Conservation (phyloP, 495 filamentous ascomycete species). For the Durotheca rogersii region DNA sequence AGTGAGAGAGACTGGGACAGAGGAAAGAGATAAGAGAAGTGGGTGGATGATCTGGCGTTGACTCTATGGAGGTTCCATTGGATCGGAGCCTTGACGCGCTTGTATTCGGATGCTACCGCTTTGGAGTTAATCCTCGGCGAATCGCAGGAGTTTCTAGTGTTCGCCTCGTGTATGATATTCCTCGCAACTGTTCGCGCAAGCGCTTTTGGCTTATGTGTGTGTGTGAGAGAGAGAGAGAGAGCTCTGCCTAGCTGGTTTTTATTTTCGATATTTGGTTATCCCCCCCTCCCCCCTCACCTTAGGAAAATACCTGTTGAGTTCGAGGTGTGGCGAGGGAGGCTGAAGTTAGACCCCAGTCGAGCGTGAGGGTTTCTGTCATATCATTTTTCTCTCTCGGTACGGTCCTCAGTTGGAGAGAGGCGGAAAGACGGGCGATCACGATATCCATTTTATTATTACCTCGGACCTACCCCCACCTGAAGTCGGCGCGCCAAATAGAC, state of each 20-base stretch:
- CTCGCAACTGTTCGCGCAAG: neutral
- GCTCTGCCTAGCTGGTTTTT: no score
- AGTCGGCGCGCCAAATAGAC: neutral
- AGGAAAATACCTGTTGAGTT: neutral
- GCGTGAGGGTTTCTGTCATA: no score
- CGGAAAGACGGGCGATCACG: neutral
- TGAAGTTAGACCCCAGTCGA: no score
- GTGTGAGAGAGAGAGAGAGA: neutral
- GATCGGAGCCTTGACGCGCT: conserved; percentile 3
- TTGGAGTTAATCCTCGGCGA: conserved; percentile 11
- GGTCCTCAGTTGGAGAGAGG: no score
- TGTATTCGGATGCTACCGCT: conserved; percentile 3
- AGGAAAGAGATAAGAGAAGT: no score
- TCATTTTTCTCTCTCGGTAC: no score
- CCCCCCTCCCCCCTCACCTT: neutral
- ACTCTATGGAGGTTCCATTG: conserved; percentile 15
- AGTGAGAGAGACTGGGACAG: no score
- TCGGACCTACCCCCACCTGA: no score
- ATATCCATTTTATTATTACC: neutral
- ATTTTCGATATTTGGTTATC: neutral
- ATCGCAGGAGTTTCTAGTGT: conserved; percentile 15
- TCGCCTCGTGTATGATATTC: conserved; percentile 26
- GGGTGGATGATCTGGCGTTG: conserved; percentile 31
- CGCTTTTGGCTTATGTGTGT: no score
- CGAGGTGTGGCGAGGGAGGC: no score